These are phyloP conservation scores for Ogataea naganishii DNA, from an alignment of 805 yeast genomes.

Conservation along the genomic window DNA sequence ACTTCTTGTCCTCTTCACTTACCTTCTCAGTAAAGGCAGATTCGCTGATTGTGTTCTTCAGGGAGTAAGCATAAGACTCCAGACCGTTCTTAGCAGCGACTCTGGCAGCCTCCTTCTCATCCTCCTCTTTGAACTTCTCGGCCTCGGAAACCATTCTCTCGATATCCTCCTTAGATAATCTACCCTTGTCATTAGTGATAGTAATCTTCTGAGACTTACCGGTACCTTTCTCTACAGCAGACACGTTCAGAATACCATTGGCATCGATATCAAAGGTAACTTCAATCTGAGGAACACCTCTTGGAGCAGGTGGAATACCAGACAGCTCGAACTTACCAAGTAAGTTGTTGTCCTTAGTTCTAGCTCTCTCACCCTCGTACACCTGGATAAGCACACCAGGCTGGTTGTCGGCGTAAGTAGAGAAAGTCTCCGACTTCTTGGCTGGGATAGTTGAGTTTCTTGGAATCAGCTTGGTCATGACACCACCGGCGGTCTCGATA, in stretches of 20 bases:
- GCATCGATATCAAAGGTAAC: conserved; percentile 78
- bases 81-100: conserved; percentile 48
- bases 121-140: conserved; percentile 55
- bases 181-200: conserved; percentile 38
- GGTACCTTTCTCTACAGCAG: conserved; percentile 49
- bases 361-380: conserved; percentile 73
- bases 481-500: conserved; percentile 80
- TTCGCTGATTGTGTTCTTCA: conserved; percentile 34
- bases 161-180: conserved; percentile 54
- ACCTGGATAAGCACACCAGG: conserved; percentile 77
- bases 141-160: conserved; percentile 60
- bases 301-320: conserved; percentile 68
- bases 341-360: conserved; percentile 68
- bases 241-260: conserved; percentile 59
- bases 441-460: conserved; percentile 74
- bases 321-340: conserved; percentile 68
- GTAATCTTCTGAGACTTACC: conserved; percentile 44
- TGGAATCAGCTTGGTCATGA: conserved; percentile 70
- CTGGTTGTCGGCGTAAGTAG: conserved; percentile 80
- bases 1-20: conserved; percentile 39
- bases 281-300: conserved; percentile 72
- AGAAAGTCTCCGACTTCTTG: conserved; percentile 63
- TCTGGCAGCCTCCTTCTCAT: conserved; percentile 51
- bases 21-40: conserved; percentile 27
- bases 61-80: conserved; percentile 49